These are phyloP conservation scores for Fusarium sp. DNA, from an alignment of 2,329 filamentous ascomycete species.

Conservation along the genomic window DNA sequence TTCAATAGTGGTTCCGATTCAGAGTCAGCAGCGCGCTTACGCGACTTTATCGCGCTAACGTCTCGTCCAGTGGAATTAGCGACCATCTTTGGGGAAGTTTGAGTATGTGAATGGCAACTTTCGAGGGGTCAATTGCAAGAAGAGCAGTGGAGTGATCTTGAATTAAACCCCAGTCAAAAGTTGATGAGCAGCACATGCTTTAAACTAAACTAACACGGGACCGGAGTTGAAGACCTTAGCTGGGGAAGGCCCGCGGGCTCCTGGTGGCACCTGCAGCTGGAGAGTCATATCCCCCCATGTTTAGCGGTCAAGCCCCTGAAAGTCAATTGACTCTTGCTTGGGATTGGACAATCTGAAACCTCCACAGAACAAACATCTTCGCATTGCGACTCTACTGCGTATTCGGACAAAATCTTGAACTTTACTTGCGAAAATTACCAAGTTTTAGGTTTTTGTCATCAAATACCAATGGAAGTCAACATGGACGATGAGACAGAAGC, in stretches of 20 bases:
- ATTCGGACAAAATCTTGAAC: constrained; percentile 17
- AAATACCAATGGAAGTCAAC: not conserved
- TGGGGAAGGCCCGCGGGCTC: constrained; percentile 18
- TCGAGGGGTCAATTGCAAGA: constrained; percentile 16
- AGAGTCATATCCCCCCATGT: constrained; percentile 4
- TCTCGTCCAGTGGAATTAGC: constrained; percentile 48
- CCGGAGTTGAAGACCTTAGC: constrained; percentile 13
- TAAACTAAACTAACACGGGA: constrained; percentile 21
- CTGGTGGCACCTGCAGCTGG: constrained; percentile 28
- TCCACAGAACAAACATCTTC: constrained; percentile 1
- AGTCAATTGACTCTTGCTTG: not conserved
- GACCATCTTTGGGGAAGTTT: constrained; percentile 41
- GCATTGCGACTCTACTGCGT: constrained; percentile 14
- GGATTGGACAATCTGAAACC: constrained; percentile 20
- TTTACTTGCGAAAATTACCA: not conserved
- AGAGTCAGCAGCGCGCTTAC: constrained; percentile 60
- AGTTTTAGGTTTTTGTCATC: not conserved
- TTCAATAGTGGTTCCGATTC: constrained; percentile 46
- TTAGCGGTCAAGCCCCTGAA: constrained; percentile 42
- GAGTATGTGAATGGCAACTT: not conserved
- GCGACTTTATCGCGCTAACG: constrained; percentile 50
- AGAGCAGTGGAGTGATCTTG: constrained; percentile 27
- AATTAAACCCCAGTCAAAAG: not conserved
- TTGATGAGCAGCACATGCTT: constrained; percentile 32
- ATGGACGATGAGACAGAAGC: constrained; percentile 10